Percentiles rank a stretch among this genome's conserved stretches.
phyloP scores from a whole-genome alignment of 768 basidiomycete species.

The Tricholoma sp. region DNA sequence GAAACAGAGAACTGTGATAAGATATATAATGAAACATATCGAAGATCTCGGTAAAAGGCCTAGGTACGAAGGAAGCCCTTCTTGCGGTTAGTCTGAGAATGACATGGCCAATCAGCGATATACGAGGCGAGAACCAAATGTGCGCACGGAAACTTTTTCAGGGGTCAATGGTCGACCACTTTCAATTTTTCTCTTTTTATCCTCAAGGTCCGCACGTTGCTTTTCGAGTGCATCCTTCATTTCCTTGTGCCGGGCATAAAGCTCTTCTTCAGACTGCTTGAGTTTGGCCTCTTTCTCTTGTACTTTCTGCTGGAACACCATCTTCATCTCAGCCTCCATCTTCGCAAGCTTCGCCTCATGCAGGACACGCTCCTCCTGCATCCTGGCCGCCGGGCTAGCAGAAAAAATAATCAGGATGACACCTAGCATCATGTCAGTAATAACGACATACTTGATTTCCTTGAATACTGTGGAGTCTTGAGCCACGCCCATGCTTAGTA shows the following conservation, averaged over 20 bases:
- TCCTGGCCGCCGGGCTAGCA: constrained; percentile 85
- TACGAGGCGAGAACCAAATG: constrained; percentile 7
- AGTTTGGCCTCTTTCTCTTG: constrained; percentile 99
- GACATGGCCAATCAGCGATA: constrained; percentile 11
- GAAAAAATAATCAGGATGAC: constrained; percentile 13
- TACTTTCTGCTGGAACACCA: constrained; percentile 99
- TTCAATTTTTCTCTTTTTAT: constrained; percentile 96
- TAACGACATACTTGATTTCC: constrained; percentile 86
- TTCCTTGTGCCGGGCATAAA: constrained; percentile 97
- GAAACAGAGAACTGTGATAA: constrained; percentile 30
- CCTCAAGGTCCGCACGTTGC: constrained; percentile 92
- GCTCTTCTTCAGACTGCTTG: constrained; percentile 98
- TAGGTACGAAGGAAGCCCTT: constrained; percentile 74
- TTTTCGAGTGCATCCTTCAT: constrained; percentile 99
- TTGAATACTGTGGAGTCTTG: constrained; percentile 98
- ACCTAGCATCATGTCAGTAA: not conserved
- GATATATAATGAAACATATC: constrained; percentile 34
- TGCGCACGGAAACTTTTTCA: constrained; percentile 79
- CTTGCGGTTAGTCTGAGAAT: constrained; percentile 54
- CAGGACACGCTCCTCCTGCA: constrained; percentile 92
- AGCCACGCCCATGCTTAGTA: constrained; percentile 95
- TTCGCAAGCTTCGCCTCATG: constrained; percentile 98
- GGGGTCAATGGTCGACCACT: constrained; percentile 92
- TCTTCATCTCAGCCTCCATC: constrained; percentile 99
- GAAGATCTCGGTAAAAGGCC: constrained; percentile 17